phyloP scores from a whole-genome alignment of 306 rosid genomes.

The Amphicarpaea edgeworthii region DNA sequence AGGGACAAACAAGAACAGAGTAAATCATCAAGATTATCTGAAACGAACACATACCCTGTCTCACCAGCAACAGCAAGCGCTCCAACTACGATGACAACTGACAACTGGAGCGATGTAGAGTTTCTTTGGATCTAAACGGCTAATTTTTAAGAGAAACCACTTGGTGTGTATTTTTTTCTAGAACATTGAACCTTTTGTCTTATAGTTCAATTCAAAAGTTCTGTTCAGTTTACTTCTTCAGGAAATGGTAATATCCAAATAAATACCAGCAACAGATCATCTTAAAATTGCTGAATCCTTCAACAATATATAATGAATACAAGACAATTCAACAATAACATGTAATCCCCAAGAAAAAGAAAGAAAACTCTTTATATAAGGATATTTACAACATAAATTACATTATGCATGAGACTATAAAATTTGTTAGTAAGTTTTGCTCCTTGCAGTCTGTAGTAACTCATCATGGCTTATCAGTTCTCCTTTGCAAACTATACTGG shows the following conservation, averaged over 20 bases:
- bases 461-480: constrained; percentile 2
- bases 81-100: not conserved
- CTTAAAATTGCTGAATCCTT: not conserved
- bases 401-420: not conserved
- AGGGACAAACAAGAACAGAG: too few relatives aligned
- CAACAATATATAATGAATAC: not conserved
- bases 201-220: too few relatives aligned
- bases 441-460: constrained; percentile 12
- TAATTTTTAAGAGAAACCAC: not conserved
- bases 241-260: not conserved
- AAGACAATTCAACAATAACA: not conserved
- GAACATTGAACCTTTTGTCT: not conserved
- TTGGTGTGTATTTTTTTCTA: not conserved
- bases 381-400: constrained; percentile 14
- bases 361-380: not conserved
- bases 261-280: not conserved
- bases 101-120: not conserved
- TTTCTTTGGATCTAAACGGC: not conserved
- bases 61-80: too few relatives aligned
- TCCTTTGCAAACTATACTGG: constrained; percentile 1
- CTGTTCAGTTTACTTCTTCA: too few relatives aligned
- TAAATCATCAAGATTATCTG: not conserved
- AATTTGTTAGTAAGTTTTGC: not conserved
- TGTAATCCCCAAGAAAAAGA: not conserved
- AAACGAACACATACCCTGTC: too few relatives aligned